Percentiles rank a stretch among this genome's conserved stretches.
These are phyloP conservation scores for Mycena rosella DNA, from an alignment of 768 basidiomycete species.

Conservation along the genomic window DNA sequence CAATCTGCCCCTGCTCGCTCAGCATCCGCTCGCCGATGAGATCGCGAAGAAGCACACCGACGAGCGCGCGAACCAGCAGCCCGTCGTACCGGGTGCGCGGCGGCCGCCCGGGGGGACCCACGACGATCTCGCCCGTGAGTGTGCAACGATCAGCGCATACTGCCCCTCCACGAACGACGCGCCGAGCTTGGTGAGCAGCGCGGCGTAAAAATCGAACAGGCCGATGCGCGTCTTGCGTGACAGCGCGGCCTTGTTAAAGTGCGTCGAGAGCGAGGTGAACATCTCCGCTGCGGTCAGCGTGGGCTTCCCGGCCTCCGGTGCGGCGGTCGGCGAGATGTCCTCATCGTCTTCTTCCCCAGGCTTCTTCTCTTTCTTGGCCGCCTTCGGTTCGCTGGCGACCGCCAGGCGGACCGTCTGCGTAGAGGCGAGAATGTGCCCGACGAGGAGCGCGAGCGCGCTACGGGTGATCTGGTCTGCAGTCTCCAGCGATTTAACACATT, in stretches of 20 bases:
- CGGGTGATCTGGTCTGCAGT: constrained; percentile 46
- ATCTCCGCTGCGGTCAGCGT: constrained; percentile 84
- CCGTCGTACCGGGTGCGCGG: constrained; percentile 75
- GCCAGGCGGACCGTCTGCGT: constrained; percentile 80
- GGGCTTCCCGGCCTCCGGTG: constrained; percentile 71
- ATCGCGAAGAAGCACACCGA: constrained; percentile 85
- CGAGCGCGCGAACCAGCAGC: constrained; percentile 76
- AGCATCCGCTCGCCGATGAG: constrained; percentile 90
- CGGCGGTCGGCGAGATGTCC: constrained; percentile 56
- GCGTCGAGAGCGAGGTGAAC: constrained; percentile 81
- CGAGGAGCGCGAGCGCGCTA: constrained; percentile 75
- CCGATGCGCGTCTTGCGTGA: constrained; percentile 84
- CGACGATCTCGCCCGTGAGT: constrained; percentile 84
- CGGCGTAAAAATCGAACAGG: constrained; percentile 89
- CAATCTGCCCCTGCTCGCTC: constrained; percentile 94
- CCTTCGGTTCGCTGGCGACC: constrained; percentile 54
- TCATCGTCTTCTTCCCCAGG: constrained; percentile 70
- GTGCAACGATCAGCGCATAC: constrained; percentile 82
- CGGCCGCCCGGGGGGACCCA: constrained; percentile 64
- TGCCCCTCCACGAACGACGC: constrained; percentile 83
- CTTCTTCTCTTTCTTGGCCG: constrained; percentile 71
- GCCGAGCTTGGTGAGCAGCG: constrained; percentile 82
- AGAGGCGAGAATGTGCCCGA: constrained; percentile 85
- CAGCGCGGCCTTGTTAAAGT: constrained; percentile 81
- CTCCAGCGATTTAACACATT: constrained; percentile 82